phyloP scores from a whole-genome alignment of 257 asterid species.

The Scutellaria minor region DNA sequence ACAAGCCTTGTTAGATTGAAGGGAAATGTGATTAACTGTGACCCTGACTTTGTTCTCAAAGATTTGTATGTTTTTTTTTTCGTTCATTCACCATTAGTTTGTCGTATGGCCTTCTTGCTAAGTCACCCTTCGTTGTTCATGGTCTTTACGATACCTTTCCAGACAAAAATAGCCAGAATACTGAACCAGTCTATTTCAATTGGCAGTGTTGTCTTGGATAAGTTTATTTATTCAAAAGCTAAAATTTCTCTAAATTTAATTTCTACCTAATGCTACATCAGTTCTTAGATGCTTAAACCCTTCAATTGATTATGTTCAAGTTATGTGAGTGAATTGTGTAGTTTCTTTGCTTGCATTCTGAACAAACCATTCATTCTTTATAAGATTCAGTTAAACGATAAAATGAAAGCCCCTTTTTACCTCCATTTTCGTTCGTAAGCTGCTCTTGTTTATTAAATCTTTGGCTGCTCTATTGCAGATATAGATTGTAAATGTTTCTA shows the following conservation, averaged over 20 bases:
- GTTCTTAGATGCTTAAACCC: constrained; percentile 7
- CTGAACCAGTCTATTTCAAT: not conserved
- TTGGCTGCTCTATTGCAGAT: too few relatives aligned
- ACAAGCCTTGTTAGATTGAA: not conserved
- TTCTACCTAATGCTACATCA: not conserved
- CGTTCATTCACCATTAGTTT: not conserved
- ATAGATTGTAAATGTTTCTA: too few relatives aligned
- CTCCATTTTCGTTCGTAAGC: not conserved
- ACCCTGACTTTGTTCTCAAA: not conserved
- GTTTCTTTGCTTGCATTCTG: not conserved
- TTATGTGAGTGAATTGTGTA: not conserved
- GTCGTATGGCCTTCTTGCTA: not conserved
- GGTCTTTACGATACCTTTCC: not conserved
- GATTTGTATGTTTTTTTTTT: not conserved
- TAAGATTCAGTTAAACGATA: not conserved
- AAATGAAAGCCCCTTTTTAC: not conserved
- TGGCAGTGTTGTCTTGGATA: not conserved
- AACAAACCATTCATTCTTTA: not conserved
- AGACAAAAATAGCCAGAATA: not conserved
- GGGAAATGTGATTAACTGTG: not conserved
- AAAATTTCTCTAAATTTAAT: not conserved
- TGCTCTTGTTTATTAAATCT: too few relatives aligned
- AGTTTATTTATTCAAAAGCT: not conserved
- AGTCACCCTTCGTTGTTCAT: not conserved
- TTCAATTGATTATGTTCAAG: not conserved